phyloP scores from a whole-genome alignment of 1,139 yeast genomes.

The Pichia sp. region DNA sequence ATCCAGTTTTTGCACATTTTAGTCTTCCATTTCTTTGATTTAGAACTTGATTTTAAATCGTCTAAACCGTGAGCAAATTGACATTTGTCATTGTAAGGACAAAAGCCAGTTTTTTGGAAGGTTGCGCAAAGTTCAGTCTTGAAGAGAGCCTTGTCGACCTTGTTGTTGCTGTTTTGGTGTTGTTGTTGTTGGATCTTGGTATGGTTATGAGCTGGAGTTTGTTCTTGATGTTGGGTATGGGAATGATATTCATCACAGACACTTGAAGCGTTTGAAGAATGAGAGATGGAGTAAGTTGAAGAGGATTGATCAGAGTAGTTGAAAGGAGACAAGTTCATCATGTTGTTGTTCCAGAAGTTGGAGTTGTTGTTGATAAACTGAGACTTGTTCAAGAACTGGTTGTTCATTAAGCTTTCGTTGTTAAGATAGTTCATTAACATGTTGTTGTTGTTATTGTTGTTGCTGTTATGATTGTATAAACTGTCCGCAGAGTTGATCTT shows the following conservation, averaged over 20 bases:
- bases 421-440: slow-evolving; percentile 2
- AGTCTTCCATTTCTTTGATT: slow-evolving; percentile 87
- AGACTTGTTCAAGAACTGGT: slow-evolving; percentile 11
- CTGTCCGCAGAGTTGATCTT: no score
- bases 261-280: slow-evolving; percentile 5
- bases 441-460: neutral
- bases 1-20: slow-evolving; percentile 92
- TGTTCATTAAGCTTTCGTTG: slow-evolving; percentile 12
- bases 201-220: no score
- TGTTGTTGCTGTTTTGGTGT: neutral
- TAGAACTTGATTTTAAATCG: slow-evolving; percentile 70
- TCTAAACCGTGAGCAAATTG: slow-evolving; percentile 91
- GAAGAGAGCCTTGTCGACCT: slow-evolving; percentile 64
- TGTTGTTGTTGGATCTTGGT: no score
- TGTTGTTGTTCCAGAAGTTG: neutral
- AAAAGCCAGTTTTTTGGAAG: slow-evolving; percentile 65
- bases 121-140: slow-evolving; percentile 90
- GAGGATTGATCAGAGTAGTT: neutral
- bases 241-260: no score
- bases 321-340: neutral
- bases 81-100: slow-evolving; percentile 90
- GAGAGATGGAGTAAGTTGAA: slow-evolving; percentile 1
- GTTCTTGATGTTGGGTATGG: no score
- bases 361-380: neutral
- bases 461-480: neutral